Evolutionary conservation across 2,329 filamentous ascomycete species (phyloP).

Genomic region (Cyclaneusma minus): DNA sequence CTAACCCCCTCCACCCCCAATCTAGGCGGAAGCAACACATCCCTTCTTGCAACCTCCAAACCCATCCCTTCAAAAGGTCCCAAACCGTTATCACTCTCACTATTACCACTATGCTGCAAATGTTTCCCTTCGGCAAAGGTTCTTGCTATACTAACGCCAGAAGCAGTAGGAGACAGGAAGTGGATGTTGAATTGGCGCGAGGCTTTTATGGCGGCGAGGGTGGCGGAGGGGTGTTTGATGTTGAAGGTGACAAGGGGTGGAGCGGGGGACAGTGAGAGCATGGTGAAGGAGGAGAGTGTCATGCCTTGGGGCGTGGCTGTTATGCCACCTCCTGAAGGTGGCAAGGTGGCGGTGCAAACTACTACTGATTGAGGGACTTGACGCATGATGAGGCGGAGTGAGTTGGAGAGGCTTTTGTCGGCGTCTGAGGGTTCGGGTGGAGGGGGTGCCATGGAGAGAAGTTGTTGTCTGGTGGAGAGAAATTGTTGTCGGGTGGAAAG

Average conservation of each 20-base stretch:
- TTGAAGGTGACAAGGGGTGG: constrained; percentile 18
- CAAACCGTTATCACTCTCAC: not conserved
- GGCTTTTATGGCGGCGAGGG: constrained; percentile 10
- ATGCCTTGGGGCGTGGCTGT: constrained; percentile 9
- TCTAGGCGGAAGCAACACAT: constrained; percentile 4
- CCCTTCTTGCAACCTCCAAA: not conserved
- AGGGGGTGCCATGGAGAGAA: too few species aligned
- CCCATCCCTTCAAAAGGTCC: constrained; percentile 1
- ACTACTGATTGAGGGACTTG: constrained; percentile 14
- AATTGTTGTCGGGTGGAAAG: not conserved
- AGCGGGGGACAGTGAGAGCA: constrained; percentile 13
- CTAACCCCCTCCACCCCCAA: constrained; percentile 7
- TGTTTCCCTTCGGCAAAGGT: constrained; percentile 11
- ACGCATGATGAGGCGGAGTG: constrained; percentile 16
- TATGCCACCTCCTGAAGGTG: constrained; percentile 1
- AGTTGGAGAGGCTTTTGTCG: constrained; percentile 6
- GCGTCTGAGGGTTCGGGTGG: too few species aligned
- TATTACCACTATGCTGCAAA: constrained; percentile 2
- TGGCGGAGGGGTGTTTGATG: constrained; percentile 15
- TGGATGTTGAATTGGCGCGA: constrained; percentile 12
- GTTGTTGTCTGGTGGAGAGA: constrained; percentile 1
- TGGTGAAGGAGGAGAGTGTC: constrained; percentile 19
- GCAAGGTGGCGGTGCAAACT: constrained; percentile 11
- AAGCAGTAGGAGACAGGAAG: constrained; percentile 8
- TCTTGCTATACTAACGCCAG: constrained; percentile 11